phyloP scores from a whole-genome alignment of 78 protist species.

The Chrysochromulina tobinii region DNA sequence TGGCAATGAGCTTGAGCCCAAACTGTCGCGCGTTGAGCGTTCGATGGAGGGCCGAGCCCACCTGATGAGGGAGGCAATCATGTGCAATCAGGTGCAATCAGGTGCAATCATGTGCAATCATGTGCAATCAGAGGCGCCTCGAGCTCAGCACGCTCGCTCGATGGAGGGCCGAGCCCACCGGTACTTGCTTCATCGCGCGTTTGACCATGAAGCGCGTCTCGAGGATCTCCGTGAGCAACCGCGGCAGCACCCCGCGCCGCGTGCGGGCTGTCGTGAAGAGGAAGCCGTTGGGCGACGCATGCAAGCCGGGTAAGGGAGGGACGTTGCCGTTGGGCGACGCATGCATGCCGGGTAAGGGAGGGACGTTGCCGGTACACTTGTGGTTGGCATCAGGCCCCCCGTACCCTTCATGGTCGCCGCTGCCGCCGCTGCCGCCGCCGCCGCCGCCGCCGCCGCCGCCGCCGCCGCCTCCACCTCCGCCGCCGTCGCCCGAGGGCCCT shows the following conservation, averaged over 20 bases:
- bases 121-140: too few species aligned
- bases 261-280: constrained; percentile 49
- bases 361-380: too few species aligned
- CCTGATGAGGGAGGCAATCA: background rate
- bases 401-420: too few species aligned
- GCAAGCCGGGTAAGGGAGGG: background rate
- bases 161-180: background rate
- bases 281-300: constrained; percentile 74
- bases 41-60: constrained; percentile 8
- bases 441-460: too few species aligned
- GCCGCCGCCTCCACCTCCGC: too few species aligned
- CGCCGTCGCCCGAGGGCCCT: too few species aligned
- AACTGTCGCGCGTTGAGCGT: constrained; percentile 87
- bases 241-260: constrained; percentile 86
- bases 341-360: background rate
- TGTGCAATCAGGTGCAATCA: background rate
- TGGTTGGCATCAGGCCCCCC: too few species aligned
- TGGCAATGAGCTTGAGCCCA: constrained; percentile 95
- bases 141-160: background rate
- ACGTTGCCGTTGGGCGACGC: constrained; percentile 60
- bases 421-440: too few species aligned
- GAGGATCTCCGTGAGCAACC: constrained; percentile 89
- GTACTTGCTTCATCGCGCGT: constrained; percentile 71
- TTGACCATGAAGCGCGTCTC: constrained; percentile 89
- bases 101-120: too few species aligned